A percentile compares a stretch with the other conserved stretches of the same genome.
Evolutionary conservation across 192 early-diverging fungal genomes (phyloP).

Genomic region (Chytriomyces confervae): DNA sequence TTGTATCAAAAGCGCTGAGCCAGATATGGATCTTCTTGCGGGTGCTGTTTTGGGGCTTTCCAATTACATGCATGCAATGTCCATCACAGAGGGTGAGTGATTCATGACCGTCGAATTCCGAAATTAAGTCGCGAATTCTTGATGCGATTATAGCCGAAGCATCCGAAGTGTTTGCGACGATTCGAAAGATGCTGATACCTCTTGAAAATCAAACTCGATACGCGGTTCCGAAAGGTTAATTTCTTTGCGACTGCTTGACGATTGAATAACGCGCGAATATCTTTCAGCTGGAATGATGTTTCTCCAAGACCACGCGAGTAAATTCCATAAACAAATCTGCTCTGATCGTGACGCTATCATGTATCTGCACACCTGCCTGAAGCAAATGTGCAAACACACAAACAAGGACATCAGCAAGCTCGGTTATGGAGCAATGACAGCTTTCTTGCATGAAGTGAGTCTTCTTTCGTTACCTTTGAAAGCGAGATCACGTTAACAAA

Average conservation of each 20-base stretch:
- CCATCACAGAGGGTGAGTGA: constrained; percentile 18
- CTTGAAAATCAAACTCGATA: constrained; percentile 44
- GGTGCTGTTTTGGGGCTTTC: constrained; percentile 43
- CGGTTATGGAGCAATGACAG: constrained; percentile 20
- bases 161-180: constrained; percentile 8
- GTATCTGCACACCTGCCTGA: constrained; percentile 28
- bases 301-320: constrained; percentile 22
- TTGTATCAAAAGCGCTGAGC: constrained; percentile 33
- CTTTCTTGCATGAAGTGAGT: constrained; percentile 28
- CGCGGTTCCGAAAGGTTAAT: constrained; percentile 34
- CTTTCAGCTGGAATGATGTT: constrained; percentile 26
- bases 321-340: constrained; percentile 21
- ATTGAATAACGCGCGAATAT: background rate
- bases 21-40: constrained; percentile 39
- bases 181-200: constrained; percentile 32
- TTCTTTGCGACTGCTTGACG: too few species aligned
- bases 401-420: constrained; percentile 29
- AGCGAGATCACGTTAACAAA: background rate
- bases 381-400: constrained; percentile 21
- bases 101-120: background rate
- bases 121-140: background rate
- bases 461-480: background rate
- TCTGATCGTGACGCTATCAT: constrained; percentile 23
- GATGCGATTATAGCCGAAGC: constrained; percentile 23
- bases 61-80: constrained; percentile 37